These are phyloP conservation scores for Brassica rapa DNA, from an alignment of 345 rosid genomes.

Conservation along the genomic window DNA sequence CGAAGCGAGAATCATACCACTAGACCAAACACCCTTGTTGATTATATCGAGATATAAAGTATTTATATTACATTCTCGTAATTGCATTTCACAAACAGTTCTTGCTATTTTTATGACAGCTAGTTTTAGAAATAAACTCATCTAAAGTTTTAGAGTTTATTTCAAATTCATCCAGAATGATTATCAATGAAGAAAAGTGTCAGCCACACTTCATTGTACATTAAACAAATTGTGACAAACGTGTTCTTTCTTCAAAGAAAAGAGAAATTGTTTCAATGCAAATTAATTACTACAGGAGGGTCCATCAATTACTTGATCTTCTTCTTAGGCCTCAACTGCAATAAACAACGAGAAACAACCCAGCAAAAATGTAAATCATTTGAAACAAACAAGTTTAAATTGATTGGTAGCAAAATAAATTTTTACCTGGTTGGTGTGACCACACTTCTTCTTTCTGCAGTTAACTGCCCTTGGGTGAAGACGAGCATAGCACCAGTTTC, in stretches of 20 bases:
- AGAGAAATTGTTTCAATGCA: not conserved
- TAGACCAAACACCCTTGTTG: constrained; percentile 75
- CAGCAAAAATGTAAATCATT: not conserved
- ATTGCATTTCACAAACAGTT: not conserved
- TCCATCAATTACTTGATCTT: constrained; percentile 53
- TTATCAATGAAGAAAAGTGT: not conserved
- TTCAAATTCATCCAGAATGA: not conserved
- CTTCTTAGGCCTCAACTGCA: constrained; percentile 81
- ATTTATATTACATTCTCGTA: not conserved
- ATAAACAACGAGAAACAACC: constrained; percentile 37
- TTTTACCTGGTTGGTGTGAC: constrained; percentile 72
- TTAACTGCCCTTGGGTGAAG: constrained; percentile 89
- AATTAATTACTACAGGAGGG: not conserved
- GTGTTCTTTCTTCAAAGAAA: not conserved
- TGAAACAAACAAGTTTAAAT: not conserved
- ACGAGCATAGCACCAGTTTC: constrained; percentile 71
- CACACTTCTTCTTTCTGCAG: constrained; percentile 89
- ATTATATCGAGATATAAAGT: fast-evolving
- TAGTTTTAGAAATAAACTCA: not conserved
- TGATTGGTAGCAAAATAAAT: not conserved
- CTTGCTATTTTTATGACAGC: not conserved
- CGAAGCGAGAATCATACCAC: constrained; percentile 99
- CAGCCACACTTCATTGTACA: not conserved
- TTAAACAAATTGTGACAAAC: not conserved
- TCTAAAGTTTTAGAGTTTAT: not conserved